phyloP scores from a whole-genome alignment of 768 basidiomycete genomes.

The Dentipellis sp. region DNA sequence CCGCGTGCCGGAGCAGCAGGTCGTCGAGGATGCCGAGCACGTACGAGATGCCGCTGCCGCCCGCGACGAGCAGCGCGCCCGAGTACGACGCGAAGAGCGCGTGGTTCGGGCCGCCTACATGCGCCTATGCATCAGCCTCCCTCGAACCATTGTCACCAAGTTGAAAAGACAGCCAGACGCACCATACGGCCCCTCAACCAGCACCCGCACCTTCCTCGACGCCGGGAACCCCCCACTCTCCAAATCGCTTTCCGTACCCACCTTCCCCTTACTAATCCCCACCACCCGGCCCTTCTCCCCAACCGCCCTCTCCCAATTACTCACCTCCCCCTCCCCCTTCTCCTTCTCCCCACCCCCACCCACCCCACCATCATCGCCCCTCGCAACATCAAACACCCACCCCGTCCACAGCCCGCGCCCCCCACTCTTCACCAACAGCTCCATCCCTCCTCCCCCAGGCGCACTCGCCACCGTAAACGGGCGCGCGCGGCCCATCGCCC shows the following conservation, averaged over 20 bases:
- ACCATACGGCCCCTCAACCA: slow-evolving; percentile 51
- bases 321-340: slow-evolving; percentile 8
- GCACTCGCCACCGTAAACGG: slow-evolving; percentile 40
- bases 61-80: slow-evolving; percentile 44
- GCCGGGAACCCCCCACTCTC: slow-evolving; percentile 2
- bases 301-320: too few species aligned
- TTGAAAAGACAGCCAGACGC: slow-evolving; percentile 5
- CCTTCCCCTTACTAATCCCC: neutral
- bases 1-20: slow-evolving; percentile 31
- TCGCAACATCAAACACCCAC: slow-evolving; percentile 31
- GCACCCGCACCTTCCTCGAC: slow-evolving; percentile 23
- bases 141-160: neutral
- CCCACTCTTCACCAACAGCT: slow-evolving; percentile 39
- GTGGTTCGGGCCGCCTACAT: slow-evolving; percentile 33
- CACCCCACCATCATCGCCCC: slow-evolving; percentile 25
- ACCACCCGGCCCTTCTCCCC: too few species aligned
- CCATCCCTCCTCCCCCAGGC: slow-evolving; percentile 33
- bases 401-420: slow-evolving; percentile 46
- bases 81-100: slow-evolving; percentile 40
- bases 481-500: slow-evolving; percentile 7
- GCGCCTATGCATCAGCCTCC: slow-evolving; percentile 11
- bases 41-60: slow-evolving; percentile 56
- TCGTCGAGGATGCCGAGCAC: slow-evolving; percentile 43
- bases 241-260: neutral
- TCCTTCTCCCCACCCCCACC: slow-evolving; percentile 6